Base-by-base conservation (phyloP, 805 yeast genomes). In the Wickerhamiella sorbophila region DNA sequence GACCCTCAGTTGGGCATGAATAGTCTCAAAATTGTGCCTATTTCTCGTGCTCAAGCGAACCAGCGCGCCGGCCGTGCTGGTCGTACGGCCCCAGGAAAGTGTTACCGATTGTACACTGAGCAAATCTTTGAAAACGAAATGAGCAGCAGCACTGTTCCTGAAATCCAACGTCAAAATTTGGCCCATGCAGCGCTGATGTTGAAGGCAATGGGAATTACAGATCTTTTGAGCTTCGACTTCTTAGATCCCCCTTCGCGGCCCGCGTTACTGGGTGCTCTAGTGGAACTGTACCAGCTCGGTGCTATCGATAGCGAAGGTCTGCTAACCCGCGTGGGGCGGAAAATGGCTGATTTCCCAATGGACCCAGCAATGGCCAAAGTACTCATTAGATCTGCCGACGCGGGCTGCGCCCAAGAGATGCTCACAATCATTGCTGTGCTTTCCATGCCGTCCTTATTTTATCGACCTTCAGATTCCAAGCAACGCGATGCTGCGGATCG, bases 31-130 rank as follows among this genome's bases (percentile, higher is more conserved):
- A 86, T 91, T 4, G 74, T 79, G 14, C 93, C 95, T 0, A 85
- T 94, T 48, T 87, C 97, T 0, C 77, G 78, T 54, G 98, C 98
- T 0, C 86, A 94, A 34, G 96, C 95, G 0, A 87, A 85, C 53
- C 98, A 91, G 62, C 69, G 98, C 54, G 87, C 95, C 1, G 98
- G 98, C 57, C 75, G 98, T 66, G 98, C 97, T 4, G 98, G 98
- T 33, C 78, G 98, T 66, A 86, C 94, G 5, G 87, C 94, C 1
- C 95, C 97, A 0, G 98, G 98, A 15, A 83, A 84, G 56, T 91
- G 97, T 61, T 91, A 80, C 54, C 60, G 99, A 31, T 63, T 91
- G 18, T 91, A 76, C 56, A 88, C 98, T 0, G 83, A 84, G 56
- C 70, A 80, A 71, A 77, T 91, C 0, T 91, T 74, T 52, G 67